Base-by-base conservation (phyloP, 768 basidiomycete species). In the Pleurotus cornucopiae region DNA sequence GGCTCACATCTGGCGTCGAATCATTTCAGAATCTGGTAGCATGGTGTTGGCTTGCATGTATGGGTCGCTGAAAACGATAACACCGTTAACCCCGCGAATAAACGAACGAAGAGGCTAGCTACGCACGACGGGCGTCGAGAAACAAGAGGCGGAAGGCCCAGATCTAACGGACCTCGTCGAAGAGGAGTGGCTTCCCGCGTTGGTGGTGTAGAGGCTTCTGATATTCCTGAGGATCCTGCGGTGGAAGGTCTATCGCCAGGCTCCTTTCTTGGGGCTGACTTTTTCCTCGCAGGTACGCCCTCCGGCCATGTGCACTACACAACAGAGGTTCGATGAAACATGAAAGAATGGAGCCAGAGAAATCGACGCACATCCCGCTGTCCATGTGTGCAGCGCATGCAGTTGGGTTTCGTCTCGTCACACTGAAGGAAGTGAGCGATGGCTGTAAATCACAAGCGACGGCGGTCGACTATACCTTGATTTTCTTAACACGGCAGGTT, bases 401-500 rank as follows among this genome's bases (percentile, higher is more conserved):
- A 96, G 56, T 79, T 81, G 54, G 94, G 94, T 67, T 94, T 91
- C 11, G 81, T 81, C 72, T 98, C 94, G 68, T 95, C 94, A 70
- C 94, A 98, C 89, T 93, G 61, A 13, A 55, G 47, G 57, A 48
- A 30, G 25, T 43, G 26, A 56, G 38, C 48, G 51, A 40, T 51
- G 55, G 46, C 21, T 37, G 40, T 25, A 30, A 48, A 41, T 6
- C 38, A 45, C 43, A 37, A 18, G 57, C 30, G n/a, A 40, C 46
- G 2, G 55, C n/a, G 41, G 46, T 46, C 54, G 54, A 66, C 79
- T 44, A 54, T 60, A 90, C 91, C 82, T 97, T 97, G 66, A 98
- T 92, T 79, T 96, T 91, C 79, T 95, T 94, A 60, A 85, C 83
- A 63, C 94, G 82, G 79, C 94, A 98, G 43, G 91, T 94, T 67